phyloP scores from a whole-genome alignment of 305 asterid genomes.

The Solanum hybrid region DNA sequence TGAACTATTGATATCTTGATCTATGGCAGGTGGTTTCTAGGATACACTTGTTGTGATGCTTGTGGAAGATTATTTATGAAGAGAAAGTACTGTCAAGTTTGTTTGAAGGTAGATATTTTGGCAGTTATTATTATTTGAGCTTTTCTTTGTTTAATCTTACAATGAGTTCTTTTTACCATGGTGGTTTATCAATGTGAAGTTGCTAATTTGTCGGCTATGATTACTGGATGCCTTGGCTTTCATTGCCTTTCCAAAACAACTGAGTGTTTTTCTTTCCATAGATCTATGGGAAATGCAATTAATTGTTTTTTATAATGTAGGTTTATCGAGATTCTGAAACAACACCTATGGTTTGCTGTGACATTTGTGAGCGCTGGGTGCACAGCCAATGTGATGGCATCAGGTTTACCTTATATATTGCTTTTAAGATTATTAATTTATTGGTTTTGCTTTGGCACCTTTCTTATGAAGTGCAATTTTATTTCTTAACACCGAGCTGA shows the following conservation, averaged over 20 bases:
- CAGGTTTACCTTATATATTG: slow-evolving; percentile 41
- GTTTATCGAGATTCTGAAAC: slow-evolving; percentile 98
- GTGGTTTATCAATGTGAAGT: background rate
- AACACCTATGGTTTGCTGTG: slow-evolving; percentile 99
- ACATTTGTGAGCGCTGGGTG: slow-evolving; percentile 96
- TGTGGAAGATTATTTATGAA: slow-evolving; percentile 95
- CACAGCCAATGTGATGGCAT: slow-evolving; percentile 97
- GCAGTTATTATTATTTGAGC: background rate
- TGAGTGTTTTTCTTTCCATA: background rate
- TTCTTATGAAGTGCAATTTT: background rate
- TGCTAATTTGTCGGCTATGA: background rate
- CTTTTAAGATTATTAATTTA: slow-evolving; percentile 1
- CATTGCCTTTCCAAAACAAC: background rate
- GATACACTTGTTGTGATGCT: slow-evolving; percentile 98
- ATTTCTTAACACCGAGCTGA: background rate
- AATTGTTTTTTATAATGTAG: slow-evolving; percentile 31
- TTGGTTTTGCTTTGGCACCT: background rate
- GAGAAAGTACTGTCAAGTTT: slow-evolving; percentile 95
- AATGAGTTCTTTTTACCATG: background rate
- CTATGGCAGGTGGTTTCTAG: slow-evolving; percentile 90
- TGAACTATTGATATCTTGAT: slow-evolving; percentile 20
- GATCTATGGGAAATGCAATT: background rate
- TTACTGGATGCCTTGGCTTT: background rate
- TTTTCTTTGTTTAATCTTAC: background rate
- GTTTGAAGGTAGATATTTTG: slow-evolving; percentile 59